Base-by-base conservation (phyloP, 352 stramenopile genomes). In the Phytophthora macrochlamydospora region DNA sequence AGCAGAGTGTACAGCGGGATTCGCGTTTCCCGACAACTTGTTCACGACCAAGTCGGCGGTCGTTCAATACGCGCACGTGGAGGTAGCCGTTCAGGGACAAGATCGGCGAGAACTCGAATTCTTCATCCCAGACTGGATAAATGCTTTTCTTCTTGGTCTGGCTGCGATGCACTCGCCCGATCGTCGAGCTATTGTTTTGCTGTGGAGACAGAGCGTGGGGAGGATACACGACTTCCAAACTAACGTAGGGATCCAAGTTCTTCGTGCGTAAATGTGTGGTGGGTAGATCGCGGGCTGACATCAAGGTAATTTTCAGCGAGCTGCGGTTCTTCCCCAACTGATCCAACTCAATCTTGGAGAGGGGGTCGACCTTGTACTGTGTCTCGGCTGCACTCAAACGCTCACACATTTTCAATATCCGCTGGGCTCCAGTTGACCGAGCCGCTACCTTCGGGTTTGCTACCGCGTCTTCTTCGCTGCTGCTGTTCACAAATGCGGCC, bases 121-220 rank as follows among this genome's bases (percentile, higher is more conserved):
- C 78, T 66, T 94, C 84, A 4, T 94, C 81, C 86, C 86, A 94
- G 2, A 91, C 68, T 1, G 86, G 86, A 65, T 89, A 94, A 66
- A 92, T 69, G 43, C 69, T 92, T 62, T 89, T 85, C 70, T 89
- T 89, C 52, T 85, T 78, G 9, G 84, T 94, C 18, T 73, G 73
- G 24, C 81, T 94, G 28, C 84, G 86, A 14, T 87, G 73, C 9
- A 51, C 62, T 35, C 62, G 66, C n/a, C 31, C 69, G 1, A 37
- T 29, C 2, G 57, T 44, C 7, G 60, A 40, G 31, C 76, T 48
- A 5, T 14, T 30, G 6, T 42, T 71, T 18, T 24, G 32, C 18
- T 45, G 43, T n/a, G 44, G 44, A 18, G 67, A 46, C 35, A 74
- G 7, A 38, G 43, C 69, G 32, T 70, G 79, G 11, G 35, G 62